These are phyloP conservation scores for Rhizopogon salebrosus DNA, from an alignment of 768 basidiomycete genomes.

Conservation along the genomic window DNA sequence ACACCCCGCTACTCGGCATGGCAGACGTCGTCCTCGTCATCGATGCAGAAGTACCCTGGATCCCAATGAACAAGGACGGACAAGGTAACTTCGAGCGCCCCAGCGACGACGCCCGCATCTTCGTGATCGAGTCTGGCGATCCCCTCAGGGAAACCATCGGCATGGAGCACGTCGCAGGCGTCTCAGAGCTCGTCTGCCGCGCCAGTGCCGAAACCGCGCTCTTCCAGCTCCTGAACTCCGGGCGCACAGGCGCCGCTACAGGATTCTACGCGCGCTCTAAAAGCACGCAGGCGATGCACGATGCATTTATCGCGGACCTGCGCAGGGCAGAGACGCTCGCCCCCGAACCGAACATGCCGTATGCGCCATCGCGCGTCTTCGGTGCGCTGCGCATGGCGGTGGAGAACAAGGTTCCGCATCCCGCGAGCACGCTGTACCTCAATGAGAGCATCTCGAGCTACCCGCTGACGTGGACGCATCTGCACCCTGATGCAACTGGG, in stretches of 20 bases:
- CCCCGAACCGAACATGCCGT: slow-evolving; percentile 2
- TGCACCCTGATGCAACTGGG: slow-evolving; percentile 47
- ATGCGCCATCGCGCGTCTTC: slow-evolving; percentile 45
- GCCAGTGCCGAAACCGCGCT: slow-evolving; percentile 53
- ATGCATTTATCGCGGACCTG: slow-evolving; percentile 21
- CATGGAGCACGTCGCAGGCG: slow-evolving; percentile 39
- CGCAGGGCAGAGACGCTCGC: slow-evolving; percentile 30
- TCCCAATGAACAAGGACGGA: slow-evolving; percentile 39
- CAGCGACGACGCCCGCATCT: slow-evolving; percentile 39
- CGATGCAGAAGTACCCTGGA: slow-evolving; percentile 67
- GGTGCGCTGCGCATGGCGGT: slow-evolving; percentile 41
- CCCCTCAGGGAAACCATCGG: slow-evolving; percentile 49
- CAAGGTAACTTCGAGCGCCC: slow-evolving; percentile 31
- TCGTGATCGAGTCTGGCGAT: slow-evolving; percentile 58
- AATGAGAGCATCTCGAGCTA: slow-evolving; percentile 65
- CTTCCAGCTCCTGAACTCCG: slow-evolving; percentile 36
- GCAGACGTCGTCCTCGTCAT: slow-evolving; percentile 63
- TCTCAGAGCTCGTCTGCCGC: slow-evolving; percentile 52
- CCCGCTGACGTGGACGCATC: slow-evolving; percentile 49
- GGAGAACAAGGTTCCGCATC: slow-evolving; percentile 4
- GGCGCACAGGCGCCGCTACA: slow-evolving; percentile 10
- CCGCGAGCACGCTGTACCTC: slow-evolving; percentile 36
- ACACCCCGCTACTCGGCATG: slow-evolving; percentile 40
- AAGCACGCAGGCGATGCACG: slow-evolving; percentile 16
- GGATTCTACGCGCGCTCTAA: slow-evolving; percentile 15